phyloP scores from a whole-genome alignment of 495 filamentous ascomycete genomes.

The Aspergillus saccharolyticus region DNA sequence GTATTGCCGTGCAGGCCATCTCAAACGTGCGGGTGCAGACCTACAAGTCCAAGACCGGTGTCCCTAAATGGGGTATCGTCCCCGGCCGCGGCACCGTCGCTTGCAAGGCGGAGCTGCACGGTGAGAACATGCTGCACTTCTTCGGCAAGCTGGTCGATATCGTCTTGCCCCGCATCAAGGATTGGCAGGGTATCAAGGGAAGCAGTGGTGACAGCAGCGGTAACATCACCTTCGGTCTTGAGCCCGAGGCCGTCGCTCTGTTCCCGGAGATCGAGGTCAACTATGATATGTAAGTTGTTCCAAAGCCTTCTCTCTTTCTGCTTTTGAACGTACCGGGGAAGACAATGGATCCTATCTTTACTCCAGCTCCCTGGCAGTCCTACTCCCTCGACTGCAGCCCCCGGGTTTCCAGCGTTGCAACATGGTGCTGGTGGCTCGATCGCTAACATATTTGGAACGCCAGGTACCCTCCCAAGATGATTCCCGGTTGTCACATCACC shows the following conservation, averaged over 20 bases:
- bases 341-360: too few relatives aligned
- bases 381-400: too few relatives aligned
- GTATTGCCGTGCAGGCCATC: slow-evolving; percentile 79
- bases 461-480: slow-evolving; percentile 85
- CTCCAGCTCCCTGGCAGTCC: neutral
- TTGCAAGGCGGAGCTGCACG: slow-evolving; percentile 65
- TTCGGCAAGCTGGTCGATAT: slow-evolving; percentile 78
- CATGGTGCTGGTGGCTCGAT: neutral
- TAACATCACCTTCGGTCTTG: slow-evolving; percentile 78
- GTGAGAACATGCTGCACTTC: slow-evolving; percentile 84
- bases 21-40: slow-evolving; percentile 69
- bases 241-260: slow-evolving; percentile 61
- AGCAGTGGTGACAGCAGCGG: slow-evolving; percentile 75
- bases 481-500: slow-evolving; percentile 82
- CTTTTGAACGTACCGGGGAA: too few relatives aligned
- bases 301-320: neutral
- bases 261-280: slow-evolving; percentile 94
- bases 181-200: slow-evolving; percentile 79
- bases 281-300: slow-evolving; percentile 71
- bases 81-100: slow-evolving; percentile 45
- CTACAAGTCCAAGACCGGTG: slow-evolving; percentile 60
- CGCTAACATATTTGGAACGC: neutral
- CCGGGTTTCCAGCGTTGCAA: too few relatives aligned
- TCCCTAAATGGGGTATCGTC: slow-evolving; percentile 61
- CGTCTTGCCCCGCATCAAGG: slow-evolving; percentile 90